These are phyloP conservation scores for Apophysomyces elegans DNA, from an alignment of 371 early-diverging fungal species.

Conservation along the genomic window DNA sequence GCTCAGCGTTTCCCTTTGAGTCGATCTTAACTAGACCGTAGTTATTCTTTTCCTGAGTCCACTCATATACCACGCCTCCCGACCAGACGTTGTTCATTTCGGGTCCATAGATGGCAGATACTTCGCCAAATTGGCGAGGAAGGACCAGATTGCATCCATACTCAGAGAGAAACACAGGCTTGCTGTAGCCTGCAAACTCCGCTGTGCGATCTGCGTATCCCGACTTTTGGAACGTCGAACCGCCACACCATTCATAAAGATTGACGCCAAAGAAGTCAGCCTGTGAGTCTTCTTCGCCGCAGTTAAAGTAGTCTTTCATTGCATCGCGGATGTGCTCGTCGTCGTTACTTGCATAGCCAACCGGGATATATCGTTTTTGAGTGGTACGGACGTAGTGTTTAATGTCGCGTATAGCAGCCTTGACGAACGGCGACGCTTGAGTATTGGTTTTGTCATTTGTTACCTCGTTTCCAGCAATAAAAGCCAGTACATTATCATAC, in stretches of 20 bases:
- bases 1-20: slow-evolving; percentile 36
- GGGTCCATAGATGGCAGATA: slow-evolving; percentile 67
- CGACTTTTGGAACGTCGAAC: slow-evolving; percentile 55
- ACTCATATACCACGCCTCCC: slow-evolving; percentile 84
- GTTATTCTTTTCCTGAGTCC: slow-evolving; percentile 77
- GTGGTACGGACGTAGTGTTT: slow-evolving; percentile 61
- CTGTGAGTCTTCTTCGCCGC: slow-evolving; percentile 68
- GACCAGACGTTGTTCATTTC: slow-evolving; percentile 73
- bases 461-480: slow-evolving; percentile 85
- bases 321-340: slow-evolving; percentile 71
- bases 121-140: slow-evolving; percentile 63
- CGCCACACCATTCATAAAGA: slow-evolving; percentile 72
- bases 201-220: slow-evolving; percentile 64
- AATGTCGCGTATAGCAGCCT: slow-evolving; percentile 74
- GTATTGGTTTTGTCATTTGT: slow-evolving; percentile 72
- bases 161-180: slow-evolving; percentile 70
- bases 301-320: slow-evolving; percentile 74
- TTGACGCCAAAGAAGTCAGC: slow-evolving; percentile 81
- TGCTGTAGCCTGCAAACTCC: slow-evolving; percentile 56
- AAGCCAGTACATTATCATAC: slow-evolving; percentile 71
- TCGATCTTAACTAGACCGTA: slow-evolving; percentile 76
- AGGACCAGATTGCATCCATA: slow-evolving; percentile 65
- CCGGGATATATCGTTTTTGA: slow-evolving; percentile 62
- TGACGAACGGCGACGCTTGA: slow-evolving; percentile 72
- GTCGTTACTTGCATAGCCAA: slow-evolving; percentile 84